phyloP scores from a whole-genome alignment of 2,329 filamentous ascomycete species.

The Fusarium sp. region DNA sequence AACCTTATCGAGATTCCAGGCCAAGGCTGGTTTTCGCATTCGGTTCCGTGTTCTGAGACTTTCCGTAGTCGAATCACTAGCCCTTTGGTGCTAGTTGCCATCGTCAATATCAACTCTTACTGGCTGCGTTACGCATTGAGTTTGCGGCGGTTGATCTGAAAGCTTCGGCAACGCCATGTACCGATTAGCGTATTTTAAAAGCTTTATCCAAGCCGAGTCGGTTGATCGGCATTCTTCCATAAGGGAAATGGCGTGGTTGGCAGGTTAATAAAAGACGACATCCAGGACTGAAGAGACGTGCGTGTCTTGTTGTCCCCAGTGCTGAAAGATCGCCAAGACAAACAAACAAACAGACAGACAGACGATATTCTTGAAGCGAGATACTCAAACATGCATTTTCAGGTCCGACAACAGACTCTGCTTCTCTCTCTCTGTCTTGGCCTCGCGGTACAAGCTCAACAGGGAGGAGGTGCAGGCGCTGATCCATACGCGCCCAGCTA shows the following conservation, averaged over 20 bases:
- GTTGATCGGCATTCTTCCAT: constrained; percentile 4
- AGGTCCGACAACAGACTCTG: not conserved
- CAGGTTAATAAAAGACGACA: not conserved
- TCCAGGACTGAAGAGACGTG: no score
- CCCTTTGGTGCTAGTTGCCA: not conserved
- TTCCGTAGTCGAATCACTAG: not conserved
- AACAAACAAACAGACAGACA: no score
- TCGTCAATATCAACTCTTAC: not conserved
- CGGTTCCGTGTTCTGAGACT: not conserved
- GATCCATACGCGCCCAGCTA: constrained; percentile 34
- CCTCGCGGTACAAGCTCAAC: constrained; percentile 5
- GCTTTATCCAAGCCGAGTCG: not conserved
- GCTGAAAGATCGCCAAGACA: no score
- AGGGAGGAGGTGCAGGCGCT: not conserved
- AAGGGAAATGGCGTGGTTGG: not conserved
- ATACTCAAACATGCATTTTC: constrained; percentile 5
- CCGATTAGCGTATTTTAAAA: not conserved
- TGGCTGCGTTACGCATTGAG: constrained; percentile 14
- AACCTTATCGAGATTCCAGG: not conserved
- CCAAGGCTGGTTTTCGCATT: not conserved
- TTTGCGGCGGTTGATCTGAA: constrained; percentile 7
- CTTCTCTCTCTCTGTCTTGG: not conserved
- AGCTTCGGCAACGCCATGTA: constrained; percentile 4
- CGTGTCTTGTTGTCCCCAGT: no score
- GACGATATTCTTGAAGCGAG: no score